phyloP scores from a whole-genome alignment of 2,329 filamentous ascomycete genomes.

The Pseudogymnoascus sp. region DNA sequence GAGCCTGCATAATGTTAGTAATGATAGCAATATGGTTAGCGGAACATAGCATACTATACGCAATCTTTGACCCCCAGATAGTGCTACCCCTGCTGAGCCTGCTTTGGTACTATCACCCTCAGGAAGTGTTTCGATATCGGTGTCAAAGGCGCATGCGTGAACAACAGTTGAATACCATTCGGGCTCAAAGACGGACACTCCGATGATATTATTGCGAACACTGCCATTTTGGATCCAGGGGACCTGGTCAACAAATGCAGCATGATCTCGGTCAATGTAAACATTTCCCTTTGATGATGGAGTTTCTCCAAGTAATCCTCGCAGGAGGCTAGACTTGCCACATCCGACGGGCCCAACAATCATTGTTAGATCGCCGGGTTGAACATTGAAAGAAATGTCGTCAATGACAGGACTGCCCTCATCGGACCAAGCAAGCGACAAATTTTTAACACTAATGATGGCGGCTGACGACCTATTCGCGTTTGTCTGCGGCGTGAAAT shows the following conservation, averaged over 20 bases:
- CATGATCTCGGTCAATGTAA: constrained; percentile 2
- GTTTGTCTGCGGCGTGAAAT: background rate
- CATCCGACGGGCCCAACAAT: constrained; percentile 23
- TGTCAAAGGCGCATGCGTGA: constrained; percentile 28
- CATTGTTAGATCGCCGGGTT: background rate
- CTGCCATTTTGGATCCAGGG: constrained; percentile 19
- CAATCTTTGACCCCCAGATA: constrained; percentile 37
- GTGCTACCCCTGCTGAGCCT: constrained; percentile 31
- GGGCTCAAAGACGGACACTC: constrained; percentile 15
- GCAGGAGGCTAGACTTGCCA: constrained; percentile 22
- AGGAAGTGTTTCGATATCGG: constrained; percentile 28
- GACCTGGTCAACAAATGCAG: constrained; percentile 17
- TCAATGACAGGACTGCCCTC: constrained; percentile 12
- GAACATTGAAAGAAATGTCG: background rate
- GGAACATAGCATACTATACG: constrained; percentile 26
- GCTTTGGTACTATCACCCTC: constrained; percentile 29
- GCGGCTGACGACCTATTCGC: constrained; percentile 6
- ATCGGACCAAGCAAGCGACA: constrained; percentile 19
- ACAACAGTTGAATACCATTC: constrained; percentile 23
- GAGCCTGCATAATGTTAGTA: constrained; percentile 22
- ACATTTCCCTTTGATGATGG: constrained; percentile 15
- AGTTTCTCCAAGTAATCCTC: constrained; percentile 20
- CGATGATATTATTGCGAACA: constrained; percentile 23
- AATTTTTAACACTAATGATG: constrained; percentile 20
- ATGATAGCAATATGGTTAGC: background rate